Evolutionary conservation across 495 filamentous ascomycete species (phyloP), one percentile per base, ranked within the genome.

Genomic region (Neurospora sp.): DNA sequence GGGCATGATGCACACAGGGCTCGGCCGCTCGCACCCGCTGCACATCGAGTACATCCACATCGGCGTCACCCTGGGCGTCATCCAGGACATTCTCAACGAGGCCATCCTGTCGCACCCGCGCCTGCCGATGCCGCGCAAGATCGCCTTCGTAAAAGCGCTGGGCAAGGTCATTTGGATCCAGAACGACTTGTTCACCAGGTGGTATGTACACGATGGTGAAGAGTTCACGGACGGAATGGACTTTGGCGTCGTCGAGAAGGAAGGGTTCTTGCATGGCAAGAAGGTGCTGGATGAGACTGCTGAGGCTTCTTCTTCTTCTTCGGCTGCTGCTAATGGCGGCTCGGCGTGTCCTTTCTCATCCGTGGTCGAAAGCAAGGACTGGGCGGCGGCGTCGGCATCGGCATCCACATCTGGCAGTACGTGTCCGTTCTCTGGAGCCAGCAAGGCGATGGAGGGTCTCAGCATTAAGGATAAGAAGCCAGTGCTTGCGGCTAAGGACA

Each of bases 21-120:
- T 89, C 73, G 91, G 87, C 14, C 86, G 91, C 23, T 79, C 87
- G 70, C 86, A 91, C 71, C 86, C 89, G 0, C 84, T 94, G 27
- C 92, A 92, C 79, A 84, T 94, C 74, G 92, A 94, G 81, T 93
- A 92, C 77, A 86, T 93, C 42, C 92, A 94, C 81, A 90, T 93
- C 70, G 88, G 90, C 44, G 90, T 85, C 31, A 87, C 84, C 40
- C 86, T 93, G 2, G 88, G 87, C 0, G 92, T 89, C 76, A 90
- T 94, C 74, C 89, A 92, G 78, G 91, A 93, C 70, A 87, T 92
- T n/a, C 85, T 93, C 73, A 89, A 84, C 54, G 91, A 93, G 77
- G 92, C 91, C 14, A 87, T 94, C 70, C 83, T 94, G 54, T 91
- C 89, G 0, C 90, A 92, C 75, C 91, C 91, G 0, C 85, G 87